These are phyloP conservation scores for Pleurotus ostreatus DNA, from an alignment of 768 basidiomycete genomes.

Conservation along the genomic window DNA sequence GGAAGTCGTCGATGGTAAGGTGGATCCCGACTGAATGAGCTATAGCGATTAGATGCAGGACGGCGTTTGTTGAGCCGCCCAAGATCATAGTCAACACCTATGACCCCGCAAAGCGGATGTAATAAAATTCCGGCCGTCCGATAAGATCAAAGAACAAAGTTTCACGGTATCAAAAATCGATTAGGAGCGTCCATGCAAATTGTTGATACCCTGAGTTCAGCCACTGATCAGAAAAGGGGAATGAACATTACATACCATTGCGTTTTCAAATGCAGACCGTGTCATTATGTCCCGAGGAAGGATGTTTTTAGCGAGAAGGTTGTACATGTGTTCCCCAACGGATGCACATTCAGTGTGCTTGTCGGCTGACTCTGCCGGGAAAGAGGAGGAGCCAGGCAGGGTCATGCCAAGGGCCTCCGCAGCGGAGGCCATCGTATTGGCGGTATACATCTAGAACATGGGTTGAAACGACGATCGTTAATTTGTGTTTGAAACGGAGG, in stretches of 20 bases:
- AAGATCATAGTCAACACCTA: slow-evolving; percentile 95
- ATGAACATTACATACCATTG: slow-evolving; percentile 60
- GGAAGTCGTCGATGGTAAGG: slow-evolving; percentile 89
- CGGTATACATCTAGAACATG: slow-evolving; percentile 82
- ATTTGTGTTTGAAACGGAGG: background rate
- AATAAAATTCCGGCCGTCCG: slow-evolving; percentile 6
- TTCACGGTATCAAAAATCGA: slow-evolving; percentile 1
- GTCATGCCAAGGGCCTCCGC: slow-evolving; percentile 96
- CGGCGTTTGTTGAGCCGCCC: slow-evolving; percentile 97
- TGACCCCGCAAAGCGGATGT: slow-evolving; percentile 1
- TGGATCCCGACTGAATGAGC: slow-evolving; percentile 93
- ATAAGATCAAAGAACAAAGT: background rate
- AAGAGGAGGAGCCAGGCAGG: slow-evolving; percentile 94
- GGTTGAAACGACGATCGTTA: background rate
- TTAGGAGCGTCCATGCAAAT: background rate
- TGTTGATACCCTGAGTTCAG: background rate
- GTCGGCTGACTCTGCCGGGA: slow-evolving; percentile 89
- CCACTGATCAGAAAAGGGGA: slow-evolving; percentile 3
- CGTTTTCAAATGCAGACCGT: slow-evolving; percentile 93
- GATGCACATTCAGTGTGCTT: slow-evolving; percentile 82
- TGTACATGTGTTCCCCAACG: slow-evolving; percentile 79
- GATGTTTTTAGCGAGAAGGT: slow-evolving; percentile 88
- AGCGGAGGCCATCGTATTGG: slow-evolving; percentile 97
- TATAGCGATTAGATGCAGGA: slow-evolving; percentile 94
- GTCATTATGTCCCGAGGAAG: slow-evolving; percentile 97